Evolutionary conservation across 108 stramenopile species (phyloP).

Genomic region (Poteriospumella lacustris): DNA sequence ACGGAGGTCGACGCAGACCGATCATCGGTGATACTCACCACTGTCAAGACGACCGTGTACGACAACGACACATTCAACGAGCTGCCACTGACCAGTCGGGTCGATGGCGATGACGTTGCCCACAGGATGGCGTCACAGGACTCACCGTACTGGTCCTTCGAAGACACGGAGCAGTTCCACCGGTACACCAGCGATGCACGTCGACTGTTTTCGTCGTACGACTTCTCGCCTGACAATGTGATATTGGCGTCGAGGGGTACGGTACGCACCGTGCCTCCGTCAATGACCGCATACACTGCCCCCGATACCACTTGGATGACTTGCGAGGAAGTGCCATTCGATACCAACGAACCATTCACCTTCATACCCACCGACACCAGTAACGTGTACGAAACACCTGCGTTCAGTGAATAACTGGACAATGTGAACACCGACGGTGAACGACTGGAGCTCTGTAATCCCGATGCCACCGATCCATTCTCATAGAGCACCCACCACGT

Average conservation of each 20-base stretch:
- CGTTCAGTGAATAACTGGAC: neutral
- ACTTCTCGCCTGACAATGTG: neutral
- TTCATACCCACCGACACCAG: neutral
- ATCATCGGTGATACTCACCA: neutral
- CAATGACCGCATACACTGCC: neutral
- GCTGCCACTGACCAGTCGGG: neutral
- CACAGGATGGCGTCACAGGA: neutral
- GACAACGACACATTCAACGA: neutral
- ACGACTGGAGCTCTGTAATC: neutral
- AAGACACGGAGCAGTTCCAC: neutral
- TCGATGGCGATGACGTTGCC: neutral
- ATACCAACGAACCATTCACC: neutral
- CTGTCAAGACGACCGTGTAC: neutral
- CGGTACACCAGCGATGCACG: neutral
- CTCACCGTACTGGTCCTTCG: neutral
- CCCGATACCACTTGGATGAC: neutral
- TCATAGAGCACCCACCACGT: neutral
- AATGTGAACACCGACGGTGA: neutral
- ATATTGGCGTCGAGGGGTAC: neutral
- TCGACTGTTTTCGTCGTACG: neutral
- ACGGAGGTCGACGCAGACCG: neutral
- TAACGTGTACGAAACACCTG: neutral
- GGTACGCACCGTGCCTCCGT: neutral
- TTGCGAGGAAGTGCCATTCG: neutral
- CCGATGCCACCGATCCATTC: neutral